Evolutionary conservation across 2,329 filamentous ascomycete genomes (phyloP), one percentile per base, ranked within the genome.

Genomic region (Pezicula carpinea): DNA sequence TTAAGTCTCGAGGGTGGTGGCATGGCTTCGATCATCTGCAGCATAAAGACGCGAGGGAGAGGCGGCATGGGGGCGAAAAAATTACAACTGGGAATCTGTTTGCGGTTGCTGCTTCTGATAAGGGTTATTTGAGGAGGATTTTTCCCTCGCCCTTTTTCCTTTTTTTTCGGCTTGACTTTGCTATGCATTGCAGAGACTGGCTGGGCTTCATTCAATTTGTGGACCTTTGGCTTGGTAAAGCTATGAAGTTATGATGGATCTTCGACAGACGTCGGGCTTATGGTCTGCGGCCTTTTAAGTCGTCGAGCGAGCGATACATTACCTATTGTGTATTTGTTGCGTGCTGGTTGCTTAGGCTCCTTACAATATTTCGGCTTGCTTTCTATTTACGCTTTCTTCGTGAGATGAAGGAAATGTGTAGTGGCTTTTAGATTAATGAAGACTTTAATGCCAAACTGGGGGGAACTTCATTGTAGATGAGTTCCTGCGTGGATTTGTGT

Each of bases 221-320:
- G 23, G 19, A 29, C 15, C n/a, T 22, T 33, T 31, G 41, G 41
- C 41, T 43, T 32, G 29, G 31, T 34, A 22, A 43, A 43, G 31
- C 26, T 43, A 43, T 29, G 41, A 43, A 17, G 41, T 43, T 43
- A 43, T 34, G 41, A 43, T 32, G 34, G 15, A 38, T 38, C 17
- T 38, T 38, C 19, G 17, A 17, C 19, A 38, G 34, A 11, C 11
- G 11, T 38, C 15, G 23, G 23, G 11, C 23, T 26, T 5, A 26
- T 26, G 23, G 23, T 26, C 7, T 26, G 4, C 23, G 23, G 23
- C 23, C 11, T 26, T 26, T 26, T 26, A 6, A 26, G 23, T 26
- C 23, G 23, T n/a, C n/a, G 23, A 8, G 7, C 23, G 23, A 26
- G 23, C 23, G 23, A 26, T 10, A 6, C 23, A 26, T 26, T 26